phyloP scores from a whole-genome alignment of 129 eudicot species.

The Lonicera japonica region DNA sequence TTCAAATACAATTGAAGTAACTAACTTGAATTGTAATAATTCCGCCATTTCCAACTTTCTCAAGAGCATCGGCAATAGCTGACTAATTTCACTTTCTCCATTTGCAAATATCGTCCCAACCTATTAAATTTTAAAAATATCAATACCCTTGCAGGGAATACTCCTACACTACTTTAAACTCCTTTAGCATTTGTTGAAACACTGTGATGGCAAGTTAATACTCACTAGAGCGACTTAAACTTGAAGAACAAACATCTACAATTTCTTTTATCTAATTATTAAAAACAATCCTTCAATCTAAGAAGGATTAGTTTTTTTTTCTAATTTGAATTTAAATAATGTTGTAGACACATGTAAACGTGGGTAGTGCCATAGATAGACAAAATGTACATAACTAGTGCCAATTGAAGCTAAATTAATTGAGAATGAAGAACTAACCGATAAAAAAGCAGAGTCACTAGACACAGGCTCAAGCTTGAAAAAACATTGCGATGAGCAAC shows the following conservation, averaged over 20 bases:
- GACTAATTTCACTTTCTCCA: constrained; percentile 91
- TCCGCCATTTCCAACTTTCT: constrained; percentile 89
- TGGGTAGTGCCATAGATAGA: neutral
- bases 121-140: constrained; percentile 29
- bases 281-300: no score
- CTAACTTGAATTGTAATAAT: constrained; percentile 85
- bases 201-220: no score
- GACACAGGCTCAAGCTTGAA: constrained; percentile 1
- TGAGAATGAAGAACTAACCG: constrained; percentile 20
- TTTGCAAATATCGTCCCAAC: constrained; percentile 93
- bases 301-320: no score
- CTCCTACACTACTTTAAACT: no score
- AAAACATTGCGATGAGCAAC: constrained; percentile 9
- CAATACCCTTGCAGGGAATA: neutral
- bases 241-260: no score
- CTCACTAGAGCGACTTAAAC: neutral
- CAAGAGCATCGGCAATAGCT: constrained; percentile 95
- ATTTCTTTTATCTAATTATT: no score
- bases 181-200: no score
- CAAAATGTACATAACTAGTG: neutral
- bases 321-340: neutral
- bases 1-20: no score
- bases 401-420: neutral
- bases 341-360: neutral
- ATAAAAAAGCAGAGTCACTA: constrained; percentile 1